Conservation (phyloP, 2,329 filamentous ascomycete genomes). For the Chrysoporthe cubensis region DNA sequence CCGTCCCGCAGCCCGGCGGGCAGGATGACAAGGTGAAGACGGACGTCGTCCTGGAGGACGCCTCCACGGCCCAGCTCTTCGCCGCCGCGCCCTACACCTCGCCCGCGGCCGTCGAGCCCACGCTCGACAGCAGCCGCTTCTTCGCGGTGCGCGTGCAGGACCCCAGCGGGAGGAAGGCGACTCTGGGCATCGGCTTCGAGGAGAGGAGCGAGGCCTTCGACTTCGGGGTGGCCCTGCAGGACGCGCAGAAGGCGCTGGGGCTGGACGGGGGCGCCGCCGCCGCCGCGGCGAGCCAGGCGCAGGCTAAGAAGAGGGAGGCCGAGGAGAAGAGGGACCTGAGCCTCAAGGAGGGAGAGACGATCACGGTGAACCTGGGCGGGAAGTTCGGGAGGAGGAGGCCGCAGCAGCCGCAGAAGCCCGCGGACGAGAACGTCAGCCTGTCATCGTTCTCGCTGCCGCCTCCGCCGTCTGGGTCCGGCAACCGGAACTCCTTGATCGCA, state of each 20-base stretch:
- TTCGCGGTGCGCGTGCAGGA: constrained; percentile 83
- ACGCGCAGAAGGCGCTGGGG: constrained; percentile 72
- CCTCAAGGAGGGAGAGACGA: constrained; percentile 87
- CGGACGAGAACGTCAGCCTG: constrained; percentile 39
- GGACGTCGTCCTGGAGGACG: constrained; percentile 80
- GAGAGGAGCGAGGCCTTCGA: constrained; percentile 86
- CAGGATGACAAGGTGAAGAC: constrained; percentile 64
- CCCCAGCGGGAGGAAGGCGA: constrained; percentile 73
- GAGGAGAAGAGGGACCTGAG: constrained; percentile 76
- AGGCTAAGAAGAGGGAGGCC: constrained; percentile 43
- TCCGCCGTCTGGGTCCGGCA: constrained; percentile 56
- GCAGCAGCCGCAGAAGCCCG: constrained; percentile 37
- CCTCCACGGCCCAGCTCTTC: constrained; percentile 73
- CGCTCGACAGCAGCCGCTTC: constrained; percentile 79
- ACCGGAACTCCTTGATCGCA: constrained; percentile 49
- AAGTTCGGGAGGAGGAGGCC: constrained; percentile 53
- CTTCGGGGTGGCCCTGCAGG: constrained; percentile 79
- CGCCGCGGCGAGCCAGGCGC: constrained; percentile 38
- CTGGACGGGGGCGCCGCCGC: constrained; percentile 50
- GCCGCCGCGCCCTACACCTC: constrained; percentile 80
- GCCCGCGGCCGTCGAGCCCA: constrained; percentile 71
- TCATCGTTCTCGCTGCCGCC: constrained; percentile 75
- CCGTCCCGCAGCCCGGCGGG: constrained; percentile 49
- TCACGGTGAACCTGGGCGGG: constrained; percentile 76
- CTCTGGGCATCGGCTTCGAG: constrained; percentile 85